phyloP scores from a whole-genome alignment of 352 stramenopile species.

The Phytophthora fragariaefolia region DNA sequence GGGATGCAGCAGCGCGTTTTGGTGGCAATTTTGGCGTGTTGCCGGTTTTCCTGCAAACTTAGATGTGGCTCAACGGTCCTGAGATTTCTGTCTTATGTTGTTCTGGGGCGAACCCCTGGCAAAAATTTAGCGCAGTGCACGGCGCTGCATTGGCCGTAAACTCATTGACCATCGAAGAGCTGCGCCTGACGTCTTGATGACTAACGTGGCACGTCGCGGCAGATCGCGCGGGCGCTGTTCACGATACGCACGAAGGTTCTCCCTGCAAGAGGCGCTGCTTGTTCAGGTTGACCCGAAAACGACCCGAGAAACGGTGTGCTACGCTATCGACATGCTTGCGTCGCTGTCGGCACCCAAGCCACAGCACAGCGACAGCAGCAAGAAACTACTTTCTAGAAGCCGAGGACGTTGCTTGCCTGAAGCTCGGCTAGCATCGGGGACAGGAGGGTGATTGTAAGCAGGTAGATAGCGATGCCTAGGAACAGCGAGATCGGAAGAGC shows the following conservation, averaged over 20 bases:
- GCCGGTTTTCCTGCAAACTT: slow-evolving; percentile 18
- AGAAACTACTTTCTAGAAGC: slow-evolving; percentile 22
- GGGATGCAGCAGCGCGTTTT: slow-evolving; percentile 13
- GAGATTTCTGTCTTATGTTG: slow-evolving; percentile 9
- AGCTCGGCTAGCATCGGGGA: slow-evolving; percentile 47
- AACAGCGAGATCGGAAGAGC: slow-evolving; percentile 97
- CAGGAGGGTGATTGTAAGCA: slow-evolving; percentile 45
- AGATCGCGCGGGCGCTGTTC: neutral
- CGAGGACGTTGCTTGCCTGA: slow-evolving; percentile 23
- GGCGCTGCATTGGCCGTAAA: neutral
- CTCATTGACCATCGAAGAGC: neutral
- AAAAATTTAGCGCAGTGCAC: slow-evolving; percentile 8
- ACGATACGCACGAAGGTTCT: slow-evolving; percentile 15
- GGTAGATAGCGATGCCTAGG: slow-evolving; percentile 60
- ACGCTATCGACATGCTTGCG: neutral
- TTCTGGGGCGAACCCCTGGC: neutral
- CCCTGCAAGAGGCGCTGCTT: slow-evolving; percentile 13
- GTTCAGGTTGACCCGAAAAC: slow-evolving; percentile 23
- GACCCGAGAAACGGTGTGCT: slow-evolving; percentile 23
- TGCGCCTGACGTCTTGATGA: slow-evolving; percentile 18
- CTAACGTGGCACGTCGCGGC: slow-evolving; percentile 12
- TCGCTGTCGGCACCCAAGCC: neutral
- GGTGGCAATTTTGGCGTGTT: slow-evolving; percentile 21
- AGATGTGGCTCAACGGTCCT: slow-evolving; percentile 13
- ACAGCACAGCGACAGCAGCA: neutral